Evolutionary conservation across 495 filamentous ascomycete genomes (phyloP).

Genomic region (Penicillium cosmopolitanum): DNA sequence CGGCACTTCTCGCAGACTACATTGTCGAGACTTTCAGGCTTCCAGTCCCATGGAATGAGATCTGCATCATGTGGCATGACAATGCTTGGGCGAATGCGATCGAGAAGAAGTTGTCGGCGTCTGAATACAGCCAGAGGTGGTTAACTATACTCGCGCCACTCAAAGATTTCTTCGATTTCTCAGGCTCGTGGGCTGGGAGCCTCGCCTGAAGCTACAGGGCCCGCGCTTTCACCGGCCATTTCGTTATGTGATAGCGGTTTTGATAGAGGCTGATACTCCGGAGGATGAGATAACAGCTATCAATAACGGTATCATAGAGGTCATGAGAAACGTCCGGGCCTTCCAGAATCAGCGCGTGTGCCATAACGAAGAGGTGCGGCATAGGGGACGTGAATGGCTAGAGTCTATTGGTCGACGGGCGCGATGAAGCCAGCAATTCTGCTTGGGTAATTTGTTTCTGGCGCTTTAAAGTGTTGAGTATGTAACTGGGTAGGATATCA

Average conservation of each 20-base stretch:
- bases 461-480: too few relatives aligned
- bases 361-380: conserved; percentile 7
- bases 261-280: not conserved
- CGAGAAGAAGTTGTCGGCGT: not conserved
- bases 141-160: not conserved
- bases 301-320: not conserved
- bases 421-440: not conserved
- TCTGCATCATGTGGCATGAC: conserved; percentile 1
- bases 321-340: not conserved
- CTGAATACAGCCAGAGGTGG: not conserved
- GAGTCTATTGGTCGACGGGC: conserved; percentile 8
- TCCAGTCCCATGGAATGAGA: not conserved
- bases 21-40: not conserved
- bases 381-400: conserved; percentile 11
- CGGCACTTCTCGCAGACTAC: conserved; percentile 6
- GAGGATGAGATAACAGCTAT: not conserved
- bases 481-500: too few relatives aligned
- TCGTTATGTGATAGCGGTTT: not conserved
- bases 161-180: not conserved
- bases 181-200: not conserved
- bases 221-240: not conserved
- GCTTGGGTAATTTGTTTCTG: too few relatives aligned
- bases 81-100: not conserved
- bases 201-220: not conserved
- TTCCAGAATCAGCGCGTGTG: conserved; percentile 5